A percentile compares a stretch with the other conserved stretches of the same genome.
Evolutionary conservation across 192 early-diverging fungal species (phyloP).

Genomic region (Rhizoclosmatium globosum): DNA sequence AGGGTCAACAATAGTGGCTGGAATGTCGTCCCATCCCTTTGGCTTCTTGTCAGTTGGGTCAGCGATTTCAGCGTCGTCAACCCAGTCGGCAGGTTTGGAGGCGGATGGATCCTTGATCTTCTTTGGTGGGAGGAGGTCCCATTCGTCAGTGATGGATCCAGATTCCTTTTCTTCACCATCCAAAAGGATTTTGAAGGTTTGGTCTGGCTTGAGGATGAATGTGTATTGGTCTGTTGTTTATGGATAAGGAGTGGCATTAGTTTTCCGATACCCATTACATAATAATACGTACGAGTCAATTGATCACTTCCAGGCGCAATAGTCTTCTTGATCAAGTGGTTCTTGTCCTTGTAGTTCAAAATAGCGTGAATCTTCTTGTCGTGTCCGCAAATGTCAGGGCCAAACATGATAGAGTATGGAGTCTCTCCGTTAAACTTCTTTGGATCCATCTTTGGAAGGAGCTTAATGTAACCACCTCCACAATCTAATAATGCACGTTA

Average conservation of each 20-base stretch:
- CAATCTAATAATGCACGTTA: conserved; percentile 66
- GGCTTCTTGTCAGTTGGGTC: conserved; percentile 82
- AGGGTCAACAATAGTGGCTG: conserved; percentile 83
- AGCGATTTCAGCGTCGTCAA: conserved; percentile 69
- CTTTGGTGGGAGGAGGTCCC: conserved; percentile 56
- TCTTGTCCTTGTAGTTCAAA: conserved; percentile 60
- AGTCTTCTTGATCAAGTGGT: conserved; percentile 57
- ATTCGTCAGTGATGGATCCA: conserved; percentile 56
- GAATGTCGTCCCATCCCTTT: conserved; percentile 75
- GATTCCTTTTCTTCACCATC: conserved; percentile 49
- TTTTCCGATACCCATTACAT: not conserved
- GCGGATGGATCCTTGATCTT: conserved; percentile 52
- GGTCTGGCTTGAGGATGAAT: conserved; percentile 54
- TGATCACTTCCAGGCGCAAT: conserved; percentile 49
- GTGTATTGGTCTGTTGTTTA: conserved; percentile 53
- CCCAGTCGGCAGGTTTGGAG: conserved; percentile 43
- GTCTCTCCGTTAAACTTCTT: conserved; percentile 85
- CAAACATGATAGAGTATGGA: conserved; percentile 63
- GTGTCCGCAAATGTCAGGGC: conserved; percentile 62
- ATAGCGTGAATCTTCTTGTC: conserved; percentile 54
- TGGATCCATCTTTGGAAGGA: conserved; percentile 84
- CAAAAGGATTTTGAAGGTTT: conserved; percentile 55
- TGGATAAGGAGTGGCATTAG: not conserved
- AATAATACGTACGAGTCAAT: conserved; percentile 45
- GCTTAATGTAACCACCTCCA: conserved; percentile 91